Evolutionary conservation across 2,329 filamentous ascomycete species (phyloP), one percentile per base, ranked within the genome.

Genomic region (Fonsecaea monophora): DNA sequence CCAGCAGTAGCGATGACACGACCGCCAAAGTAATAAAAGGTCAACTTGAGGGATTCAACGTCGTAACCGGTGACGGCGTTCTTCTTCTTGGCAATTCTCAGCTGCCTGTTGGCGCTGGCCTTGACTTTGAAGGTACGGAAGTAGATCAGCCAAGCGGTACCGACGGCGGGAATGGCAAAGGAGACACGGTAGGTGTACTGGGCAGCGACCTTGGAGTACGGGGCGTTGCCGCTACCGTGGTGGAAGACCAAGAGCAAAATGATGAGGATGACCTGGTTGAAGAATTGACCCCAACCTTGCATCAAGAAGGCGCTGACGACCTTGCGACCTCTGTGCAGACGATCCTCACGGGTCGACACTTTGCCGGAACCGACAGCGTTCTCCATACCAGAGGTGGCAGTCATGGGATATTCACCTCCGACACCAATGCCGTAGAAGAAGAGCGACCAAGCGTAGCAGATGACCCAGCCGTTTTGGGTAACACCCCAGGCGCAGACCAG

Each of bases 211-310:
- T 85, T 79, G 66, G 87, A 90, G 83, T 97, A 97, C 2, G 93
- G 92, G 25, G 91, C 87, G 73, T 88, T 85, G 57, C 91, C 90
- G 67, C 83, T 84, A 65, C 91, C 91, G 75, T 89, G 88, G 84
- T 96, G 92, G 86, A 97, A 95, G 81, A 94, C 91, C 73, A 96
- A 84, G 66, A 97, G 87, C 59, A 96, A 84, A 62, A 97, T 78
- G 75, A 98, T 97, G 70, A 98, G 86, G 65, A 96, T 81, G 73
- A 91, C 90, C 81, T 97, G 94, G 86, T 98, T 98, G 83, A 92
- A 84, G 78, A 97, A 92, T 80, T 98, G 94, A 72, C 94, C 94
- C 94, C 94, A 98, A 62, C 94, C 94, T 81, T 98, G 94, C 94
- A 98, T 97, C 80, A 98, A 81, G 83, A 98, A 98, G 66, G 94